Conservation (phyloP, 2,329 filamentous ascomycete species). For the Aspergillus sp. region DNA sequence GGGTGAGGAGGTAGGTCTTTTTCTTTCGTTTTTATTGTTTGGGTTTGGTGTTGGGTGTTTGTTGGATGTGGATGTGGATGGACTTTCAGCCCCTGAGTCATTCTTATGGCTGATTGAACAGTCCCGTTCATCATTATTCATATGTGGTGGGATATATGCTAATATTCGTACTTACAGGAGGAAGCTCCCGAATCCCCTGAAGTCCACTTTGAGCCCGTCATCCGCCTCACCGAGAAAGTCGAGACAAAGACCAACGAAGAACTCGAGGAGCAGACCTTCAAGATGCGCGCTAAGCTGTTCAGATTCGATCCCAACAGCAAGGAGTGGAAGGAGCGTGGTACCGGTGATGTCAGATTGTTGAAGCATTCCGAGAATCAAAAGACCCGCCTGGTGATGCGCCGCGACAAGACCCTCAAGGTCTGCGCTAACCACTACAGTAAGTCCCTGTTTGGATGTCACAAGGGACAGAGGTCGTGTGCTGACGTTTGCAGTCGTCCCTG, state of each 20-base stretch:
- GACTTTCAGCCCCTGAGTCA: constrained; percentile 1
- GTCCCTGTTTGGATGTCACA: constrained; percentile 26
- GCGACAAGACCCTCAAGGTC: constrained; percentile 99
- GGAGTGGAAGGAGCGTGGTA: constrained; percentile 99
- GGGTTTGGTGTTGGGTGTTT: constrained; percentile 5
- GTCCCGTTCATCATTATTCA: too few species aligned
- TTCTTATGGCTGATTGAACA: too few species aligned
- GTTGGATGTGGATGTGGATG: constrained; percentile 1
- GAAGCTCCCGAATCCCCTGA: constrained; percentile 81
- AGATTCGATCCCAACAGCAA: constrained; percentile 85
- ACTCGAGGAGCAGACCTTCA: constrained; percentile 93
- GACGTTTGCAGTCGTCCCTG: constrained; percentile 67
- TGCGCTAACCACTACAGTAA: constrained; percentile 99
- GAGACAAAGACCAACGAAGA: constrained; percentile 98
- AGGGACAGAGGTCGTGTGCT: constrained; percentile 5
- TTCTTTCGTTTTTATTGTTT: constrained; percentile 11
- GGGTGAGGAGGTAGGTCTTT: constrained; percentile 50
- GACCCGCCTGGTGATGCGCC: constrained; percentile 94
- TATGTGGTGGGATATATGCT: background rate
- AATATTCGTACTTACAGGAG: constrained; percentile 41
- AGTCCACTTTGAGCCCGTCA: constrained; percentile 94
- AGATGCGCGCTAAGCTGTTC: constrained; percentile 99
- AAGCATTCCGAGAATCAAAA: constrained; percentile 99
- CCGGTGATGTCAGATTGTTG: constrained; percentile 88
- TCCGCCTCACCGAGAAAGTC: constrained; percentile 92